Conservation (phyloP, 2,329 filamentous ascomycete species). For the Colletotrichum agaves region DNA sequence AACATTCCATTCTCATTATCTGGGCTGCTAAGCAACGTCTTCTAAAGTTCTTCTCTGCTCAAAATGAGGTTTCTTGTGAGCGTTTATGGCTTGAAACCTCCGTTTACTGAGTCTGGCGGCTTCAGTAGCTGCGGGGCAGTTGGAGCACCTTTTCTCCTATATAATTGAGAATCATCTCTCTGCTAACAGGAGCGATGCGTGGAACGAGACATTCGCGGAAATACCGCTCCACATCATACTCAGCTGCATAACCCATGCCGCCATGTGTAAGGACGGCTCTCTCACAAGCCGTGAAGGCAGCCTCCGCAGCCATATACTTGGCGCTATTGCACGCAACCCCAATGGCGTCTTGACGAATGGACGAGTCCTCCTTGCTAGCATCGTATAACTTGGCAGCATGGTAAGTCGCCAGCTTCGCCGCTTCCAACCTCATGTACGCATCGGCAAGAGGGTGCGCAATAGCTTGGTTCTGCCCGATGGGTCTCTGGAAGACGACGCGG, state of each 20-base stretch:
- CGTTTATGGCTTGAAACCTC: too few species aligned
- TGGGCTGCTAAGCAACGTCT: too few species aligned
- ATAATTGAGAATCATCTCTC: constrained; percentile 83
- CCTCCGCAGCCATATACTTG: constrained; percentile 76
- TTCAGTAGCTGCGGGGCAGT: constrained; percentile 73
- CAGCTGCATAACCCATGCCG: constrained; percentile 73
- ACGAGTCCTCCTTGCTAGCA: constrained; percentile 59
- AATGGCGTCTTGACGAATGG: constrained; percentile 64
- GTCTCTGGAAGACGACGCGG: constrained; percentile 71
- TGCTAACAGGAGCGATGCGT: constrained; percentile 70
- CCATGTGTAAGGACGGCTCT: constrained; percentile 68
- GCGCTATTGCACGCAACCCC: constrained; percentile 76
- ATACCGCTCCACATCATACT: constrained; percentile 74
- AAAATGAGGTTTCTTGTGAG: too few species aligned
- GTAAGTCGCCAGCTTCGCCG: constrained; percentile 72
- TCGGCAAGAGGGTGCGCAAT: constrained; percentile 74
- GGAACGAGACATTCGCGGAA: constrained; percentile 73
- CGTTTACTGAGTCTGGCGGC: too few species aligned
- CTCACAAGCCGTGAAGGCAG: constrained; percentile 71
- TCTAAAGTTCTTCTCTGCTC: too few species aligned
- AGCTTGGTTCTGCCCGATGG: constrained; percentile 74
- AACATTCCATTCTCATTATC: too few species aligned
- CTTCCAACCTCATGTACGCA: constrained; percentile 73
- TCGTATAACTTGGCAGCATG: constrained; percentile 74
- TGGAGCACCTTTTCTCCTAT: constrained; percentile 75